Conservation (phyloP, 371 early-diverging fungal species). For the Mucor piriformis region DNA sequence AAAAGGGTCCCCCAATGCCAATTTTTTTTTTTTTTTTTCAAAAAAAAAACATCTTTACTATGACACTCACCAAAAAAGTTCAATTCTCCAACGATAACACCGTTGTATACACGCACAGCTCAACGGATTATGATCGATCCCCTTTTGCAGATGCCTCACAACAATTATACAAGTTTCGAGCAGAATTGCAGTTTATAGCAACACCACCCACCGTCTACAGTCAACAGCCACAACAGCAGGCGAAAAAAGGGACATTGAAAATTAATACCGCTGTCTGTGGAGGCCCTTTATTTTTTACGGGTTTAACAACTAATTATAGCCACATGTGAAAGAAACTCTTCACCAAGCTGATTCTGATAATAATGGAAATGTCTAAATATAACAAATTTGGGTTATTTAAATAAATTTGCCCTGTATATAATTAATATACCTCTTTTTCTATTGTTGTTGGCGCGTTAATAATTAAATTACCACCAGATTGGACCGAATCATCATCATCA, state of each 20-base stretch:
- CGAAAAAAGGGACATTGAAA: background rate
- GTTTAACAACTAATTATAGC: background rate
- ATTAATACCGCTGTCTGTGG: background rate
- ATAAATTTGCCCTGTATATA: too few relatives aligned
- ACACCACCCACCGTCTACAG: background rate
- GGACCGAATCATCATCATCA: background rate
- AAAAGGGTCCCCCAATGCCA: too few relatives aligned
- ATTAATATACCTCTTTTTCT: slow-evolving; percentile 1
- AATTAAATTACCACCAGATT: background rate
- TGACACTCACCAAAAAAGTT: slow-evolving; percentile 12
- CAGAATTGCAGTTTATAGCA: background rate
- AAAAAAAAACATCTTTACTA: too few relatives aligned
- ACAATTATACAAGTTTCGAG: background rate
- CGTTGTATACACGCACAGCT: slow-evolving; percentile 19
- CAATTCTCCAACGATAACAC: slow-evolving; percentile 17
- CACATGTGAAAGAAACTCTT: background rate
- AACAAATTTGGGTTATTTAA: background rate
- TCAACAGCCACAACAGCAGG: too few relatives aligned
- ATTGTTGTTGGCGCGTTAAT: background rate
- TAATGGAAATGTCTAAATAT: background rate
- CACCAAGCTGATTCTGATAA: slow-evolving; percentile 18
- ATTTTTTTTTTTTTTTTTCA: too few relatives aligned
- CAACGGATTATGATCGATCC: slow-evolving; percentile 27
- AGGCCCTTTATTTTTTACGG: slow-evolving; percentile 1
- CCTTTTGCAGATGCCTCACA: slow-evolving; percentile 4